These are phyloP conservation scores for Botrytis byssoidea DNA, from an alignment of 2,329 filamentous ascomycete genomes.

Conservation along the genomic window DNA sequence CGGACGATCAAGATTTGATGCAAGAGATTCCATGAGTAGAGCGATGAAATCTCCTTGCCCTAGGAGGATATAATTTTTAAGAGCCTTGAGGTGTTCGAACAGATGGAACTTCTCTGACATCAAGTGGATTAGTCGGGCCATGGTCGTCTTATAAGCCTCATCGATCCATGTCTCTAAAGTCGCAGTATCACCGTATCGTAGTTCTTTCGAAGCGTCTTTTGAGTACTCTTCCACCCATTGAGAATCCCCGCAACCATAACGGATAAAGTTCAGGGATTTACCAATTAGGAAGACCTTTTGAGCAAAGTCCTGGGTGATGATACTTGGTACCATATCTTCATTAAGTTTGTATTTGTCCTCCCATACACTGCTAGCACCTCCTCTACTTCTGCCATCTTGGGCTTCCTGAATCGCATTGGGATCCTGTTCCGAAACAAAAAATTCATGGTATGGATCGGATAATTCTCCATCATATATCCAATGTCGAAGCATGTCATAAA, in stretches of 20 bases:
- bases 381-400: constrained; percentile 51
- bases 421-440: constrained; percentile 87
- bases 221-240: constrained; percentile 96
- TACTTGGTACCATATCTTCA: constrained; percentile 83
- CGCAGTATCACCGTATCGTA: constrained; percentile 89
- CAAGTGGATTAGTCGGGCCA: constrained; percentile 88
- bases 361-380: constrained; percentile 86
- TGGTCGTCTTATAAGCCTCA: constrained; percentile 95
- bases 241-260: constrained; percentile 90
- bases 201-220: constrained; percentile 85
- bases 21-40: constrained; percentile 92
- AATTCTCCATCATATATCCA: constrained; percentile 99
- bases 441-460: constrained; percentile 92
- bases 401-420: constrained; percentile 46
- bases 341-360: constrained; percentile 94
- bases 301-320: constrained; percentile 89
- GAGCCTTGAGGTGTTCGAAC: constrained; percentile 84
- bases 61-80: constrained; percentile 92
- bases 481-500: constrained; percentile 91
- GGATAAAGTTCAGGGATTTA: constrained; percentile 97
- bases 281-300: constrained; percentile 97
- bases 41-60: constrained; percentile 98
- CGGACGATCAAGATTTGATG: constrained; percentile 87
- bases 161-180: constrained; percentile 92
- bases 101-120: constrained; percentile 96